phyloP scores from a whole-genome alignment of 345 rosid species.

The Rhizophora mangle region DNA sequence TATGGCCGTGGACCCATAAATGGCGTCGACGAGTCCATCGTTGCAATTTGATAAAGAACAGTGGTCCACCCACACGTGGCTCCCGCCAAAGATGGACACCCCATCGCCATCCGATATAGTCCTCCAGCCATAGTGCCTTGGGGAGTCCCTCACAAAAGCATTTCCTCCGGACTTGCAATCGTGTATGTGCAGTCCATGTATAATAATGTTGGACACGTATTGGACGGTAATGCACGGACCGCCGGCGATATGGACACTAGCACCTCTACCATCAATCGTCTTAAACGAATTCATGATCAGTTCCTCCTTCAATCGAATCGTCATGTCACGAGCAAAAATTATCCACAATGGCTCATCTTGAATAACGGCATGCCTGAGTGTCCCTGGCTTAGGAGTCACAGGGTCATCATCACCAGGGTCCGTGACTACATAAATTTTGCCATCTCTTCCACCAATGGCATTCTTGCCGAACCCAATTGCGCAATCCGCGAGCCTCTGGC shows the following conservation, averaged over 20 bases:
- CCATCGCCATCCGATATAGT: slow-evolving; percentile 34
- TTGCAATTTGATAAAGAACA: slow-evolving; percentile 22
- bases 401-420: slow-evolving; percentile 22
- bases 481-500: slow-evolving; percentile 26
- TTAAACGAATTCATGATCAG: slow-evolving; percentile 33
- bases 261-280: slow-evolving; percentile 30
- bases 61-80: slow-evolving; percentile 30
- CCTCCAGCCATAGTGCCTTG: slow-evolving; percentile 30
- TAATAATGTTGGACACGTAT: slow-evolving; percentile 29
- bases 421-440: slow-evolving; percentile 27
- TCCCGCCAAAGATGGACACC: slow-evolving; percentile 29
- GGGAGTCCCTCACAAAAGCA: slow-evolving; percentile 30
- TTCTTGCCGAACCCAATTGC: slow-evolving; percentile 32
- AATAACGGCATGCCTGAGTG: slow-evolving; percentile 26
- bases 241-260: slow-evolving; percentile 28
- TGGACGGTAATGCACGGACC: slow-evolving; percentile 32
- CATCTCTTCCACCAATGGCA: slow-evolving; percentile 31
- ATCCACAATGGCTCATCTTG: slow-evolving; percentile 37
- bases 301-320: slow-evolving; percentile 25
- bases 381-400: slow-evolving; percentile 28
- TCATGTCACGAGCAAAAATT: slow-evolving; percentile 28
- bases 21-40: slow-evolving; percentile 25
- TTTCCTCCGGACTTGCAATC: slow-evolving; percentile 35
- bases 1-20: slow-evolving; percentile 28
- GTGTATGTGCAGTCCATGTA: slow-evolving; percentile 28